These are phyloP conservation scores for Fusarium sp. DNA, from an alignment of 2,329 filamentous ascomycete species.

Conservation along the genomic window DNA sequence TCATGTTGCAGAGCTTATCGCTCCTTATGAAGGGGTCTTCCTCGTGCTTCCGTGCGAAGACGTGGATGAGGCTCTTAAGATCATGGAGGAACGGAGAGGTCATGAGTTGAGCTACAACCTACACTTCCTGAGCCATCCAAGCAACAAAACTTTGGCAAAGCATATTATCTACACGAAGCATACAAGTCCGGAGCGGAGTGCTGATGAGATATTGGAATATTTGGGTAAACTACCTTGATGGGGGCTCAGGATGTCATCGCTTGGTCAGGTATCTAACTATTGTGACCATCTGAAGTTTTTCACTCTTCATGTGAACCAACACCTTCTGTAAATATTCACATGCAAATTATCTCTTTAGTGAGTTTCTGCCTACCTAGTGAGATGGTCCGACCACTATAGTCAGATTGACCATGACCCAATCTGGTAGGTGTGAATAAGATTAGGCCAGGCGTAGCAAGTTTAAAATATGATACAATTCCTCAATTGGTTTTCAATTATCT, in stretches of 20 bases:
- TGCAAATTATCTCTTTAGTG: rapidly evolving
- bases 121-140: not conserved
- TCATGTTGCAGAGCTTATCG: rapidly evolving
- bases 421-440: not conserved
- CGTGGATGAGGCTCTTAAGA: not conserved
- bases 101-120: not conserved
- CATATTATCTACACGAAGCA: not conserved
- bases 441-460: rapidly evolving
- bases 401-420: not conserved
- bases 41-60: not conserved
- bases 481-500: rapidly evolving
- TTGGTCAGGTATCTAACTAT: too few relatives aligned
- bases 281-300: not conserved
- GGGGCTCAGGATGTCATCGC: too few relatives aligned
- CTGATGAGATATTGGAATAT: not conserved
- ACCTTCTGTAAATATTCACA: rapidly evolving
- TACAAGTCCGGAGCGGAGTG: rapidly evolving
- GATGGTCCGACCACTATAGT: not conserved
- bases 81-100: not conserved
- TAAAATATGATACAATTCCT: rapidly evolving
- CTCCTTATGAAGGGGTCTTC: not conserved
- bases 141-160: not conserved
- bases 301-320: not conserved
- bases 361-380: not conserved
- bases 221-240: rapidly evolving